These are phyloP conservation scores for Trichoderma simmonsii DNA, from an alignment of 2,329 filamentous ascomycete species.

Conservation along the genomic window DNA sequence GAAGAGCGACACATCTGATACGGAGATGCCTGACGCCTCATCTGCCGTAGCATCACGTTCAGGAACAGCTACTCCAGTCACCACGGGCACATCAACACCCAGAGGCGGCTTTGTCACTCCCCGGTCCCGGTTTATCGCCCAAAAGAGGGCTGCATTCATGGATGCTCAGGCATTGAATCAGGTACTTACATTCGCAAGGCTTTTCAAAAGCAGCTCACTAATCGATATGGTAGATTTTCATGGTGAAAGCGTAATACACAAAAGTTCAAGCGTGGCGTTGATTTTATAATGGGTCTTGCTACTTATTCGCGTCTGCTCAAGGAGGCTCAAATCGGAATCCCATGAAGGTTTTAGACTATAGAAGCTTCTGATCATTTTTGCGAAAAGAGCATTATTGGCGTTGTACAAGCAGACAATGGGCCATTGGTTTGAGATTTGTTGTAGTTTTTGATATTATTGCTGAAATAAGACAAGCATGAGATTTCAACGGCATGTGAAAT, in stretches of 20 bases:
- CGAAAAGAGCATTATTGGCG: background rate
- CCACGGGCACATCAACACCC: conserved; percentile 46
- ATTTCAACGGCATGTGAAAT: background rate
- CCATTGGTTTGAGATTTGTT: background rate
- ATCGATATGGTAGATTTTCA: conserved; percentile 53
- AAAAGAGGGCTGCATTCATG: conserved; percentile 80
- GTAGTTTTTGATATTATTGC: background rate
- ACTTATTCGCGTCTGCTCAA: background rate
- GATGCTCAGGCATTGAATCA: conserved; percentile 83
- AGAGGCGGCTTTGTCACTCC: conserved; percentile 63
- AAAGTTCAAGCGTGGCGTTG: conserved; percentile 6
- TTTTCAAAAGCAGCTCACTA: conserved; percentile 11
- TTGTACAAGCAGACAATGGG: background rate
- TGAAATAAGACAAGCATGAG: background rate
- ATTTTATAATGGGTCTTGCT: background rate
- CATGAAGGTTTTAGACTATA: background rate
- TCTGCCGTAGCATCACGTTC: conserved; percentile 28
- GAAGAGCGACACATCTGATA: conserved; percentile 31
- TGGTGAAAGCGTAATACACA: conserved; percentile 53
- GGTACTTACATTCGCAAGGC: conserved; percentile 44
- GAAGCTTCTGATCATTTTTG: background rate
- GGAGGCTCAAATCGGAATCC: background rate
- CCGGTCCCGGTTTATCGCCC: conserved; percentile 77
- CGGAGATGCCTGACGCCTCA: conserved; percentile 20
- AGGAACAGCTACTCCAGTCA: conserved; percentile 38